Percentiles rank a stretch among this genome's conserved stretches.
Conservation (phyloP, 345 rosid species). For the Euphorbia peplus region DNA sequence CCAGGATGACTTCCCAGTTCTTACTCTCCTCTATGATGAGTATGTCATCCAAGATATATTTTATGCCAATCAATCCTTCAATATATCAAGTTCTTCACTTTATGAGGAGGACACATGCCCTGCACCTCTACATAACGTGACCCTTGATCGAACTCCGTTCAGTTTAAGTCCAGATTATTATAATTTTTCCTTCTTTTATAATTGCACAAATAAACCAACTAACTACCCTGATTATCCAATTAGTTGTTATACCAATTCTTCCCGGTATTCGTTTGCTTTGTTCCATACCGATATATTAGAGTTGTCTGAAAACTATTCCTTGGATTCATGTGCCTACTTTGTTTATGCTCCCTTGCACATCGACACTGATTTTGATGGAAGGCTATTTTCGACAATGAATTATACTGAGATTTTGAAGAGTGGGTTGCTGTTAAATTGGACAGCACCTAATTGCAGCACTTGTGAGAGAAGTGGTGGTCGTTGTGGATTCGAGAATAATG, state of each 20-base stretch:
- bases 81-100: conserved; percentile 33
- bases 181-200: conserved; percentile 39
- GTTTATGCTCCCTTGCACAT: conserved; percentile 30
- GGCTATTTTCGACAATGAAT: conserved; percentile 3
- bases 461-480: conserved; percentile 49
- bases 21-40: conserved; percentile 38
- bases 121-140: conserved; percentile 40
- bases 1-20: conserved; percentile 30
- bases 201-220: conserved; percentile 32
- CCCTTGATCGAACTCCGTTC: conserved; percentile 48
- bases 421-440: conserved; percentile 60
- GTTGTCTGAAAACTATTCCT: neutral
- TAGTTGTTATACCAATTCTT: conserved; percentile 31
- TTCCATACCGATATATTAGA: conserved; percentile 19
- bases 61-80: conserved; percentile 29
- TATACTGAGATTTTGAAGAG: conserved; percentile 33
- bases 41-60: conserved; percentile 45
- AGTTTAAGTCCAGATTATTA: conserved; percentile 15
- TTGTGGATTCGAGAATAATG: conserved; percentile 37
- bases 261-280: conserved; percentile 35
- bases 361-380: neutral
- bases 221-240: conserved; percentile 11
- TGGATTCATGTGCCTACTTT: conserved; percentile 28
- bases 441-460: conserved; percentile 36
- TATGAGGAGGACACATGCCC: conserved; percentile 39